phyloP scores from a whole-genome alignment of 1,284 basidiomycete species.

The Amylostereum areolatum region DNA sequence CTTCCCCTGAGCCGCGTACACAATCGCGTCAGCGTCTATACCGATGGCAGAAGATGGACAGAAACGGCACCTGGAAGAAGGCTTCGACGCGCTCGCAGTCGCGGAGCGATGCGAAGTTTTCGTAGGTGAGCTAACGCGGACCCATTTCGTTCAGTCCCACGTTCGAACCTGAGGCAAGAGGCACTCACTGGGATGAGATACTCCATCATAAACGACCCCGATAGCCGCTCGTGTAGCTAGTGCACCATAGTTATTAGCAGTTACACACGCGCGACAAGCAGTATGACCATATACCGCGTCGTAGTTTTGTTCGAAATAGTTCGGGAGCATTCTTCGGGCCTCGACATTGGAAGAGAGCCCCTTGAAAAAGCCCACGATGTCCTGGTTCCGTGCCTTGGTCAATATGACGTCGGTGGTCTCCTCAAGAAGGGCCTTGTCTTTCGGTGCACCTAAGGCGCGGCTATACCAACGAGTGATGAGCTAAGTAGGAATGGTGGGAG shows the following conservation, averaged over 20 bases:
- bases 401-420: slow-evolving; percentile 56
- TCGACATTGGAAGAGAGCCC: slow-evolving; percentile 40
- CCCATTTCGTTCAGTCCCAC: background rate
- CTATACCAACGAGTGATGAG: slow-evolving; percentile 8
- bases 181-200: slow-evolving; percentile 42
- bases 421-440: slow-evolving; percentile 44
- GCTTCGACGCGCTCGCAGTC: slow-evolving; percentile 62
- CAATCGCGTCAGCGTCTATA: too few relatives aligned
- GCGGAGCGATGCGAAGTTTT: slow-evolving; percentile 55
- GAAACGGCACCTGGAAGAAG: slow-evolving; percentile 57
- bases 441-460: slow-evolving; percentile 38
- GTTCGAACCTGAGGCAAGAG: background rate
- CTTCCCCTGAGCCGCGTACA: background rate
- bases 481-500: background rate
- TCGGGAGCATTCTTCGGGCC: slow-evolving; percentile 33
- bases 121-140: slow-evolving; percentile 46
- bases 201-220: slow-evolving; percentile 58
- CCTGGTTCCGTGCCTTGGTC: slow-evolving; percentile 56
- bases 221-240: slow-evolving; percentile 68
- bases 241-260: background rate
- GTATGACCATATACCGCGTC: slow-evolving; percentile 40
- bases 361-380: slow-evolving; percentile 51
- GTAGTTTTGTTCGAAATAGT: slow-evolving; percentile 57
- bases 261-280: background rate
- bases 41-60: too few relatives aligned